Conservation (phyloP, 2,329 filamentous ascomycete genomes). For the Diaporthe sp. region DNA sequence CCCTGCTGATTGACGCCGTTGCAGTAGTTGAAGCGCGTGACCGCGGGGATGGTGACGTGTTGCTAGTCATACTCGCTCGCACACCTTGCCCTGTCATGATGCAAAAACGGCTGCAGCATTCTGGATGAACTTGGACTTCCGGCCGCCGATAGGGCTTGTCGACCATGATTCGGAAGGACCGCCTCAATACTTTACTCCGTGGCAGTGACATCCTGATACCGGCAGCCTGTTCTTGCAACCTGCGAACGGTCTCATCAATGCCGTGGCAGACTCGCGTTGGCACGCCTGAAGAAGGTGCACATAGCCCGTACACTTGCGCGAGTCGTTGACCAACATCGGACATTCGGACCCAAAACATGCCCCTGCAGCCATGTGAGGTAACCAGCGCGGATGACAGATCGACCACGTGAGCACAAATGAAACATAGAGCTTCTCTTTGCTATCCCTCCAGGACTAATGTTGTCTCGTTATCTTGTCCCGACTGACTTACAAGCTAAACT, state of each 20-base stretch:
- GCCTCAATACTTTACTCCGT: neutral
- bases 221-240: neutral
- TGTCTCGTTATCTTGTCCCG: neutral
- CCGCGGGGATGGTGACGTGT: no score
- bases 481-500: neutral
- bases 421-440: neutral
- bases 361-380: conserved; percentile 9
- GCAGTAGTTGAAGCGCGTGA: neutral
- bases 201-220: conserved; percentile 26
- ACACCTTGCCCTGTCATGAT: neutral
- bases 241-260: conserved; percentile 13
- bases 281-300: neutral
- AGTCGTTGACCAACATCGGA: conserved; percentile 22
- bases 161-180: neutral
- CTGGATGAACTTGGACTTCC: neutral
- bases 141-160: neutral
- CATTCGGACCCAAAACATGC: conserved; percentile 22
- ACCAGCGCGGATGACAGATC: neutral
- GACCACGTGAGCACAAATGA: conserved; percentile 5
- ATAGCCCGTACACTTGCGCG: conserved; percentile 2
- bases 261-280: neutral
- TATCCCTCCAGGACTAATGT: neutral
- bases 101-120: neutral
- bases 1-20: neutral
- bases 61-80: neutral